A percentile compares a stretch with the other conserved stretches of the same genome.
phyloP scores from a whole-genome alignment of 2,329 filamentous ascomycete species.

The Coleophoma crateriformis region DNA sequence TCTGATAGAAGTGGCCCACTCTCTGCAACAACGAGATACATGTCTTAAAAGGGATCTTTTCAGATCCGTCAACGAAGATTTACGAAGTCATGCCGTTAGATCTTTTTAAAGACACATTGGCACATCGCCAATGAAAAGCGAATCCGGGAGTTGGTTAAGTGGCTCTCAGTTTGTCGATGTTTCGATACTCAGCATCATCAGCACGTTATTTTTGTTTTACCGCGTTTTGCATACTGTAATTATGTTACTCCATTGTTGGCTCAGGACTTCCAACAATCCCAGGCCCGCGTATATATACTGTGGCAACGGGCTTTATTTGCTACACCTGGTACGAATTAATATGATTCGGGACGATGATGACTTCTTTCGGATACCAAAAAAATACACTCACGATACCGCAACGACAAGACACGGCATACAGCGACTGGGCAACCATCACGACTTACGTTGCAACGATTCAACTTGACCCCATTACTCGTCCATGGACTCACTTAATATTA shows the following conservation, averaged over 20 bases:
- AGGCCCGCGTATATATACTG: slow-evolving; percentile 17
- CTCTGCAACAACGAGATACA: slow-evolving; percentile 14
- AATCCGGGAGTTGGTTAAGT: neutral
- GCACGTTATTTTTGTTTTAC: slow-evolving; percentile 6
- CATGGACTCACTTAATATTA: neutral
- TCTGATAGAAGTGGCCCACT: slow-evolving; percentile 22
- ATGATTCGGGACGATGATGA: slow-evolving; percentile 7
- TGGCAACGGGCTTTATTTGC: neutral
- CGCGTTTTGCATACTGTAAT: slow-evolving; percentile 16
- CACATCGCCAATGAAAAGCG: neutral
- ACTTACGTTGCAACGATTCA: slow-evolving; percentile 19
- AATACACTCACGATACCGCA: slow-evolving; percentile 12
- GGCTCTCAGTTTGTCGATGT: neutral
- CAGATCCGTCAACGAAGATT: slow-evolving; percentile 17
- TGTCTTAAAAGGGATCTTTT: slow-evolving; percentile 12
- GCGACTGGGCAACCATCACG: slow-evolving; percentile 28
- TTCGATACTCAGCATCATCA: neutral
- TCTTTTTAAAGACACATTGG: slow-evolving; percentile 2
- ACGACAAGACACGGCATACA: slow-evolving; percentile 25
- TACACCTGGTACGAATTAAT: slow-evolving; percentile 1
- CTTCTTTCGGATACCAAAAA: slow-evolving; percentile 13
- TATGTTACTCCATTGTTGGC: slow-evolving; percentile 11
- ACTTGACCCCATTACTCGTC: neutral
- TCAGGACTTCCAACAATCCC: slow-evolving; percentile 7
- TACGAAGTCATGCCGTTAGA: slow-evolving; percentile 20